phyloP scores from a whole-genome alignment of 148 eudicot species.

The Vaccinium darrowii region DNA sequence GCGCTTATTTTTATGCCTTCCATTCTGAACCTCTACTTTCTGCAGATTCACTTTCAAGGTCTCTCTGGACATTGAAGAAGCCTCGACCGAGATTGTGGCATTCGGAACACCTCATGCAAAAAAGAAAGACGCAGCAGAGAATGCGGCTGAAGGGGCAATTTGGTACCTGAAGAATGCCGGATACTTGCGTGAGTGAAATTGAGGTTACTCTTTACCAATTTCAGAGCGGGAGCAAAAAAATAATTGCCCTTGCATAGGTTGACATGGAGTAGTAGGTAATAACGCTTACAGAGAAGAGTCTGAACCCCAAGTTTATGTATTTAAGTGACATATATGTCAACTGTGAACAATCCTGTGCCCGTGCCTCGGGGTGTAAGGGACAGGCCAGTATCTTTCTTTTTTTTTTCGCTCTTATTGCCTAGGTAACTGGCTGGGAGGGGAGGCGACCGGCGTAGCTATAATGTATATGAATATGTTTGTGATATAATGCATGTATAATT shows the following conservation, averaged over 20 bases:
- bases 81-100: conserved; percentile 37
- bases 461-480: neutral
- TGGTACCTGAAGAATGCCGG: conserved; percentile 68
- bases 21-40: neutral
- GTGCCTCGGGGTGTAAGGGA: neutral
- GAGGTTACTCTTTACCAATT: neutral
- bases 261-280: neutral
- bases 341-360: neutral
- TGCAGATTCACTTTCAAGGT: conserved; percentile 77
- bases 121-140: conserved; percentile 81
- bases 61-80: conserved; percentile 44
- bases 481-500: neutral
- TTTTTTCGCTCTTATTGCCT: neutral
- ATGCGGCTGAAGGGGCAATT: conserved; percentile 75
- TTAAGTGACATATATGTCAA: neutral
- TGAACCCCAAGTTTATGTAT: conserved; percentile 3
- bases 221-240: neutral
- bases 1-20: neutral
- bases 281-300: neutral
- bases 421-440: neutral
- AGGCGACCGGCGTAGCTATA: neutral
- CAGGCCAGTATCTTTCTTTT: neutral
- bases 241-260: neutral
- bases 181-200: conserved; percentile 23
- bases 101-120: conserved; percentile 47